Evolutionary conservation across 208 protist genomes (phyloP).

Genomic region (Leishmania gerbilli): DNA sequence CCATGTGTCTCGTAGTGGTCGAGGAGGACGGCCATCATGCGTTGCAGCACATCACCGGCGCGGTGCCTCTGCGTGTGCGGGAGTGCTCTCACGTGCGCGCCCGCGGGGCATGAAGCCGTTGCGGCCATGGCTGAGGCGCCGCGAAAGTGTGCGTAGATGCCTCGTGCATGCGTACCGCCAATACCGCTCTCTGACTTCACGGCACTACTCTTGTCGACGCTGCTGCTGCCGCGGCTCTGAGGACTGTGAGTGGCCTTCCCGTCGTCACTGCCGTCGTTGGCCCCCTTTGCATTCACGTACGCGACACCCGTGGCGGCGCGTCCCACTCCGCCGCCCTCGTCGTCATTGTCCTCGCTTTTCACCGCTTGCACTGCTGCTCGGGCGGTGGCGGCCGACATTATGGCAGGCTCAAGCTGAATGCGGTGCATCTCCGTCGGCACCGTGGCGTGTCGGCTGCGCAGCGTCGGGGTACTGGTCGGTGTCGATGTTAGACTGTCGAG

Average conservation of each 20-base stretch:
- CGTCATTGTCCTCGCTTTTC: neutral
- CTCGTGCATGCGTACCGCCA: neutral
- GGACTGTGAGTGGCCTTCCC: neutral
- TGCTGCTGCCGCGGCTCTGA: neutral
- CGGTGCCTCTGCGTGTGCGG: conserved; percentile 20
- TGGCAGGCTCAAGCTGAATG: conserved; percentile 26
- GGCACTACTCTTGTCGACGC: neutral
- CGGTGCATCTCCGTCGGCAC: conserved; percentile 33
- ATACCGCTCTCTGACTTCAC: neutral
- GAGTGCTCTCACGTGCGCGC: neutral
- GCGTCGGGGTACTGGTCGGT: conserved; percentile 22
- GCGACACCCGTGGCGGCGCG: neutral
- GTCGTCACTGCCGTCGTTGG: neutral
- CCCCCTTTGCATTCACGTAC: neutral
- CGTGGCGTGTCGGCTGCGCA: conserved; percentile 31
- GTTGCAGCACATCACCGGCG: conserved; percentile 31
- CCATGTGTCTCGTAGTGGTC: conserved; percentile 24
- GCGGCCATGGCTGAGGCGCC: neutral
- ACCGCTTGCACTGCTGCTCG: neutral
- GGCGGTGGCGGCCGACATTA: neutral
- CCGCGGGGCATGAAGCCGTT: neutral
- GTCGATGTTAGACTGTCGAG: conserved; percentile 29
- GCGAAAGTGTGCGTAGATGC: neutral
- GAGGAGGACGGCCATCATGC: conserved; percentile 30
- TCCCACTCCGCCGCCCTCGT: neutral